A percentile compares a stretch with the other conserved stretches of the same genome.
phyloP scores from a whole-genome alignment of 78 protist species.

The Protostelium mycophagum region DNA sequence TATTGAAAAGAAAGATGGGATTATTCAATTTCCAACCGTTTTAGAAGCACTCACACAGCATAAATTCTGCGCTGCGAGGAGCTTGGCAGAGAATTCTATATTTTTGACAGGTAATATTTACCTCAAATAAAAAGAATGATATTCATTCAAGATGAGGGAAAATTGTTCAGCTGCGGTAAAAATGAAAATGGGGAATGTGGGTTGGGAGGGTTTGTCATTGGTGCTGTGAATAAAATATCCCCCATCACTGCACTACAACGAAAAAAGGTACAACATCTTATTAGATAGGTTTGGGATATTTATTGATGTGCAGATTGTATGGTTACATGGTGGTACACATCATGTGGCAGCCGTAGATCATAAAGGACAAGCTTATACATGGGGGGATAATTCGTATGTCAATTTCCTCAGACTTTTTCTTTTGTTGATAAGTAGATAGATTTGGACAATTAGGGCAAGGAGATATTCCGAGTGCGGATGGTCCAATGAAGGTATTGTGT shows the following conservation, averaged over 20 bases:
- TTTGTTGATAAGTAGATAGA: background rate
- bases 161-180: background rate
- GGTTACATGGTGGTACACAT: background rate
- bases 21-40: background rate
- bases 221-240: background rate
- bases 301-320: background rate
- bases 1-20: background rate
- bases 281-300: background rate
- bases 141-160: background rate
- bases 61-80: background rate
- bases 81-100: background rate
- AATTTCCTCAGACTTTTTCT: background rate
- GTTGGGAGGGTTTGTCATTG: background rate
- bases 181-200: background rate
- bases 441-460: background rate
- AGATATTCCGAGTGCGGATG: background rate
- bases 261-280: background rate
- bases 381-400: background rate
- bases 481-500: background rate
- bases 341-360: background rate
- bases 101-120: background rate
- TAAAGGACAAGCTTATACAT: background rate
- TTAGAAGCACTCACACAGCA: background rate
- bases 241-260: background rate
- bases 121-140: background rate